These are phyloP conservation scores for Sequoiadendron giganteum DNA, from an alignment of 75 land plant genomes.

Conservation along the genomic window DNA sequence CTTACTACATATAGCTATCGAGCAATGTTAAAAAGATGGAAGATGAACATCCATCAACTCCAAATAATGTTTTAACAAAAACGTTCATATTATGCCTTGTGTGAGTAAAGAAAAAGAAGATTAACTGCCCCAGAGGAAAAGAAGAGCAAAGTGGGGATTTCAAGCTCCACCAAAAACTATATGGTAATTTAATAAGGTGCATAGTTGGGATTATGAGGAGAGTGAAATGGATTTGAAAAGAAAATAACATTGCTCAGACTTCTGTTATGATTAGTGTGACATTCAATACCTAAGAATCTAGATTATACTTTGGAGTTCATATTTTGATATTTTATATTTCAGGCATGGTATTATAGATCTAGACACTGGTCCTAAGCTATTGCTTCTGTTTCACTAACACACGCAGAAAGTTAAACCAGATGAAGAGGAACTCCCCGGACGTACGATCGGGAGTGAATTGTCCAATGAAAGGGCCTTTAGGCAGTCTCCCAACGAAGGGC, in stretches of 20 bases:
- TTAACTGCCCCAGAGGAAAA: not conserved
- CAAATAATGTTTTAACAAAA: not conserved
- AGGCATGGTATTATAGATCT: not conserved
- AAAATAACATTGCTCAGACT: not conserved
- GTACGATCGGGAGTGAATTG: too few species aligned
- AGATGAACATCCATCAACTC: not conserved
- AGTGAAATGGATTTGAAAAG: not conserved
- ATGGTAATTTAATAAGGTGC: not conserved
- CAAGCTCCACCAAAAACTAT: not conserved
- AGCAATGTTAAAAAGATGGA: not conserved
- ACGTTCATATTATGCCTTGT: not conserved
- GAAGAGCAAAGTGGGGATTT: not conserved
- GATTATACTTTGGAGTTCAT: not conserved
- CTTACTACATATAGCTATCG: not conserved
- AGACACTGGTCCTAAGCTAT: not conserved
- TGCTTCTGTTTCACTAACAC: too few species aligned
- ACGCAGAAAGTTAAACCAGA: too few species aligned
- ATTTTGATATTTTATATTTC: not conserved
- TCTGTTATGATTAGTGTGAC: not conserved
- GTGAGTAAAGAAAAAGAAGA: not conserved
- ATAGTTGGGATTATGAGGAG: not conserved
- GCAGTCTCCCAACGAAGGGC: too few species aligned
- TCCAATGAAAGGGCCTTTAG: too few species aligned
- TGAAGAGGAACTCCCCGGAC: too few species aligned
- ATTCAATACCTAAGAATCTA: not conserved